Percentiles rank a stretch among this genome's conserved stretches.
These are phyloP conservation scores for Ogataea trehalophila DNA, from an alignment of 805 yeast genomes.

Conservation along the genomic window DNA sequence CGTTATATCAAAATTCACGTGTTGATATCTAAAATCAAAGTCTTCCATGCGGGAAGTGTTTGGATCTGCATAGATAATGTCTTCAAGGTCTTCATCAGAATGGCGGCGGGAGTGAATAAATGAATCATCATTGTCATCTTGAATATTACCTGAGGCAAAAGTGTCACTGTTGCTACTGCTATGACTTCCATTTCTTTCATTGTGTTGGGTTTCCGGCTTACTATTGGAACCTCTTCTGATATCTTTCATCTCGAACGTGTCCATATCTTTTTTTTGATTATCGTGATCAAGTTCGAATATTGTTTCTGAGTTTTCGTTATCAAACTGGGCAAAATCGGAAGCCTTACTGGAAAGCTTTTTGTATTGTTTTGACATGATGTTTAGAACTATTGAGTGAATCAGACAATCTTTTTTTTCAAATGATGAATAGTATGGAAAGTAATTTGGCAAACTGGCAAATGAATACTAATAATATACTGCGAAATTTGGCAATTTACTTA, in stretches of 20 bases:
- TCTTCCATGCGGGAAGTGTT: neutral
- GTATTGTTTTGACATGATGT: conserved; percentile 6
- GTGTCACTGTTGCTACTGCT: neutral
- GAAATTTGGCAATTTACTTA: too few species aligned
- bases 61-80: neutral
- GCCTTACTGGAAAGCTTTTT: conserved; percentile 8
- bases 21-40: conserved; percentile 8
- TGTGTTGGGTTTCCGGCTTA: conserved; percentile 10
- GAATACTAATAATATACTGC: too few species aligned
- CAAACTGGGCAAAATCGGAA: conserved; percentile 8
- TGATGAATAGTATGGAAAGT: too few species aligned
- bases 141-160: neutral
- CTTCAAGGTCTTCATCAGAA: neutral
- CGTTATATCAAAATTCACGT: conserved; percentile 16
- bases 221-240: neutral
- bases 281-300: conserved; percentile 7
- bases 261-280: conserved; percentile 3
- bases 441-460: too few species aligned
- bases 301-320: conserved; percentile 10
- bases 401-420: too few species aligned
- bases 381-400: too few species aligned
- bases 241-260: neutral
- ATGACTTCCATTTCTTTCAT: conserved; percentile 1
- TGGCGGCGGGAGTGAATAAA: too few species aligned
- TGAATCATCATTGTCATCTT: conserved; percentile 9